Evolutionary conservation across 495 filamentous ascomycete species (phyloP).

Genomic region (Talaromyces nanjingensis): DNA sequence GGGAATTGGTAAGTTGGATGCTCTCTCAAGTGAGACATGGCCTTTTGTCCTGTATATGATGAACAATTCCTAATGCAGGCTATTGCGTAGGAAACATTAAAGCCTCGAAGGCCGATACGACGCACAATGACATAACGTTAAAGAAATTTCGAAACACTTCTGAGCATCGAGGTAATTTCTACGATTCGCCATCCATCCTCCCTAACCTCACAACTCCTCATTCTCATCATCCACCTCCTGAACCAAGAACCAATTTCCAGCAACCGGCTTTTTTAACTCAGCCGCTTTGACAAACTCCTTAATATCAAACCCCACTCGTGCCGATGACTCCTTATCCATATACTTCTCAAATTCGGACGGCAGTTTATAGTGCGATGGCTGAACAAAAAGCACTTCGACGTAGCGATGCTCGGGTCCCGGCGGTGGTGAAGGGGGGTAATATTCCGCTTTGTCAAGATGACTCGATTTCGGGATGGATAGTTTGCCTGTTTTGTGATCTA

Average conservation of each 20-base stretch:
- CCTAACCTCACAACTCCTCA: not conserved
- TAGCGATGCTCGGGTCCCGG: slow-evolving; percentile 4
- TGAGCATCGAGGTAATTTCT: not conserved
- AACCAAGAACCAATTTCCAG: slow-evolving; percentile 9
- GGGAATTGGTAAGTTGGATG: not conserved
- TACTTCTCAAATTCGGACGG: not conserved
- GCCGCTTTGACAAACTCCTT: slow-evolving; percentile 1
- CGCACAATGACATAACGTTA: not conserved
- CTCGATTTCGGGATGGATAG: not conserved
- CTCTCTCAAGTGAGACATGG: too few relatives aligned
- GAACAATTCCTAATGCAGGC: not conserved
- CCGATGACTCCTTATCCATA: not conserved
- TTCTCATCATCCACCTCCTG: not conserved
- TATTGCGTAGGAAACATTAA: not conserved
- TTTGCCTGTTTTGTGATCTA: not conserved
- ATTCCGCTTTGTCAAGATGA: not conserved
- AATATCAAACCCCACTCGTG: slow-evolving; percentile 5
- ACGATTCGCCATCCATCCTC: not conserved
- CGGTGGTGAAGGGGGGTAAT: slow-evolving; percentile 6
- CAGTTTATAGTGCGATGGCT: not conserved
- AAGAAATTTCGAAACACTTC: not conserved
- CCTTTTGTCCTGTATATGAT: too few relatives aligned
- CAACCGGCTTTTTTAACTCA: not conserved
- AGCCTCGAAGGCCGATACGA: not conserved
- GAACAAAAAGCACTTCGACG: slow-evolving; percentile 2